Evolutionary conservation across 768 basidiomycete species (phyloP).

Genomic region (Auricularia cornea): DNA sequence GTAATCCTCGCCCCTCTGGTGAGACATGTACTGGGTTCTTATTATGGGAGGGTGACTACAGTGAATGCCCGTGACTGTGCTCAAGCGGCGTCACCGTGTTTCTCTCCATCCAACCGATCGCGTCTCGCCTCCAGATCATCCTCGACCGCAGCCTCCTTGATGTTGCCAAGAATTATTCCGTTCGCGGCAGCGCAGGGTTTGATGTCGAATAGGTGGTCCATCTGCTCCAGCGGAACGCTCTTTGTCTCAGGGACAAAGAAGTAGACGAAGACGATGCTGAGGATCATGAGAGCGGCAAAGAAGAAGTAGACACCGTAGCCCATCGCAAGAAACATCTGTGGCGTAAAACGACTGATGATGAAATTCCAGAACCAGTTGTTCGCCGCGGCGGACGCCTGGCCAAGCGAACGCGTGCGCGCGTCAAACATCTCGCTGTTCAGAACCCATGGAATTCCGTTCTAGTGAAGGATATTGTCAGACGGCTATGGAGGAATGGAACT

Average conservation of each 20-base stretch:
- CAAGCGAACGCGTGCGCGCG: conserved; percentile 7
- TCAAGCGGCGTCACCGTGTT: too few species aligned
- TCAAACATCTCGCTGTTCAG: conserved; percentile 38
- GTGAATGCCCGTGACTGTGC: too few species aligned
- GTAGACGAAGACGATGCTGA: conserved; percentile 32
- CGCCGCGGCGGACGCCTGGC: conserved; percentile 18
- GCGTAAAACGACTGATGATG: conserved; percentile 22
- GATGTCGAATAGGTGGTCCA: conserved; percentile 24
- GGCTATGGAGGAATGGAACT: too few species aligned
- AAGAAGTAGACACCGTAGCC: conserved; percentile 22
- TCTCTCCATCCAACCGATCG: too few species aligned
- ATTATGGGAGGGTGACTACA: too few species aligned
- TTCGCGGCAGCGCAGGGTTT: too few species aligned
- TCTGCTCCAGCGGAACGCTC: conserved; percentile 38
- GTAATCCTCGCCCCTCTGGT: too few species aligned
- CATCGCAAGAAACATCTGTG: conserved; percentile 20
- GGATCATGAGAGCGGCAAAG: conserved; percentile 22
- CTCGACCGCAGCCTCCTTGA: too few species aligned
- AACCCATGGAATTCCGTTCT: conserved; percentile 43
- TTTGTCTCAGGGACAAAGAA: conserved; percentile 40
- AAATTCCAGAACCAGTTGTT: conserved; percentile 14
- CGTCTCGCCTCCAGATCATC: too few species aligned
- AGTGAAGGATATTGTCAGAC: conserved; percentile 24
- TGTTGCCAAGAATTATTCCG: too few species aligned
- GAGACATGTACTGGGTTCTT: too few species aligned